Evolutionary conservation across 1,139 yeast species (phyloP).

Genomic region (Magnusiomyces suaveolens): DNA sequence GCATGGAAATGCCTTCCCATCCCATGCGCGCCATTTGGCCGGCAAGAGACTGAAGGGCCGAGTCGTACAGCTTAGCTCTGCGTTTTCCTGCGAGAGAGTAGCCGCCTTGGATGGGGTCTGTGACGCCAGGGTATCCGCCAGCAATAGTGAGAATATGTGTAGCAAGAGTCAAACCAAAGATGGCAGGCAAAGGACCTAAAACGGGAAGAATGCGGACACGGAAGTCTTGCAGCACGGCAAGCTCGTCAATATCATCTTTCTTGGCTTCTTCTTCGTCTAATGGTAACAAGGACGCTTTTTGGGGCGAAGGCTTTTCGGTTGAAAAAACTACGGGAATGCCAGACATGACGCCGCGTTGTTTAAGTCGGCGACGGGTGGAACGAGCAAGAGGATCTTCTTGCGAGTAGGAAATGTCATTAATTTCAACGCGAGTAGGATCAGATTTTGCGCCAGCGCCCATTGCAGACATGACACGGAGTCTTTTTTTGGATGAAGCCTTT

Average conservation of each 20-base stretch:
- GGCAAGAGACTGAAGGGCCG: slow-evolving; percentile 69
- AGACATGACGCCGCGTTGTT: slow-evolving; percentile 60
- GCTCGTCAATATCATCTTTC: slow-evolving; percentile 61
- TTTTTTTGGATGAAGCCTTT: not conserved
- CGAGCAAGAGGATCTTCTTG: slow-evolving; percentile 94
- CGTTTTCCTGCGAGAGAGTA: slow-evolving; percentile 73
- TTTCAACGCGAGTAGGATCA: slow-evolving; percentile 71
- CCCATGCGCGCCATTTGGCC: slow-evolving; percentile 76
- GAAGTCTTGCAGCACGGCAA: slow-evolving; percentile 79
- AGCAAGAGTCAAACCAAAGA: slow-evolving; percentile 85
- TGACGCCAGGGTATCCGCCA: slow-evolving; percentile 69
- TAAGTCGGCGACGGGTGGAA: slow-evolving; percentile 71
- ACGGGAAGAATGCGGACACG: slow-evolving; percentile 92
- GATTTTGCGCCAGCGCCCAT: slow-evolving; percentile 96
- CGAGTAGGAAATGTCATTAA: slow-evolving; percentile 67
- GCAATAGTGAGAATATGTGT: slow-evolving; percentile 70
- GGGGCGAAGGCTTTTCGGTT: slow-evolving; percentile 92
- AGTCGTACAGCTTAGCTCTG: slow-evolving; percentile 73
- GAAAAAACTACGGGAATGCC: slow-evolving; percentile 87
- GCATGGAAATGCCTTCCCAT: slow-evolving; percentile 39
- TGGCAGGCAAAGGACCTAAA: slow-evolving; percentile 91
- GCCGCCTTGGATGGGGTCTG: slow-evolving; percentile 38
- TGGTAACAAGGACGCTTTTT: slow-evolving; percentile 79
- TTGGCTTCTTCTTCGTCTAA: slow-evolving; percentile 60
- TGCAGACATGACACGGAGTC: slow-evolving; percentile 56